phyloP scores from a whole-genome alignment of 179 eudicot genomes.

The Dionaea muscipula region DNA sequence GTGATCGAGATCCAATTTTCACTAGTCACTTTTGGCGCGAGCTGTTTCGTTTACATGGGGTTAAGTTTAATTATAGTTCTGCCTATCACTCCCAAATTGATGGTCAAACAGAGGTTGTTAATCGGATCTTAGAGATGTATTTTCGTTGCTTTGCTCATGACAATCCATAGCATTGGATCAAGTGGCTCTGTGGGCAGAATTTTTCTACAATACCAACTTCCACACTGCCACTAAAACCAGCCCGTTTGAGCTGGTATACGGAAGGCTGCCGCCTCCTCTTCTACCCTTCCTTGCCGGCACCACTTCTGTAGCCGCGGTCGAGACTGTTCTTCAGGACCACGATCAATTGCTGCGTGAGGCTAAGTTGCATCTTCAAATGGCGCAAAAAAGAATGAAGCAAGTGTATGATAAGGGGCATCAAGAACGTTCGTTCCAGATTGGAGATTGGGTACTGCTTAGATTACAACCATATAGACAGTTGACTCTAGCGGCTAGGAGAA shows the following conservation, averaged over 20 bases:
- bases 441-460: background rate
- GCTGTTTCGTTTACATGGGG: no score
- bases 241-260: slow-evolving; percentile 3
- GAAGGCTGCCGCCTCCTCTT: background rate
- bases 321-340: background rate
- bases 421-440: background rate
- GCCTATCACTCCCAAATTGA: no score
- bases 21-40: no score
- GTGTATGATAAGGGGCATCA: background rate
- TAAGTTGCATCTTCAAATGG: no score
- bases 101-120: slow-evolving; percentile 7
- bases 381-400: background rate
- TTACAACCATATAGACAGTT: slow-evolving; percentile 6
- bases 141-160: background rate
- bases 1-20: no score
- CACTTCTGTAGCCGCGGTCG: background rate
- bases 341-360: background rate
- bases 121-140: slow-evolving; percentile 1
- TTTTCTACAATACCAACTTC: slow-evolving; percentile 1
- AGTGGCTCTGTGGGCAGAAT: background rate
- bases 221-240: background rate
- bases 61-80: no score
- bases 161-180: background rate
- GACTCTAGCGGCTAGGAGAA: background rate
- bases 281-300: background rate